phyloP scores from a whole-genome alignment of 192 early-diverging fungal species.

The Coemansia sp. region DNA sequence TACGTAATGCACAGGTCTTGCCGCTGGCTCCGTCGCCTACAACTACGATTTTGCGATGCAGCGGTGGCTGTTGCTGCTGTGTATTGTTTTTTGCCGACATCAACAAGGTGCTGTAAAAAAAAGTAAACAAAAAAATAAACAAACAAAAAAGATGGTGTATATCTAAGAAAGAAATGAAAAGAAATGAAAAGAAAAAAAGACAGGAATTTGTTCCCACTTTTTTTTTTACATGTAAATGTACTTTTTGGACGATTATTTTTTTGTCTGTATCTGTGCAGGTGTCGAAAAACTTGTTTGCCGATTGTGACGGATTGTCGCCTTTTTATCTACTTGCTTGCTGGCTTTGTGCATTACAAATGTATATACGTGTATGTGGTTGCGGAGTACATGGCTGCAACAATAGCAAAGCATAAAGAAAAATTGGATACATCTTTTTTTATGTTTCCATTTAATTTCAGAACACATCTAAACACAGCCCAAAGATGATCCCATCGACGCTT shows the following conservation, averaged over 20 bases:
- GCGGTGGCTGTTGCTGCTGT: background rate
- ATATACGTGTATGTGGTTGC: too few relatives aligned
- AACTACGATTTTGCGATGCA: slow-evolving; percentile 75
- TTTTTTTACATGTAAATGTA: background rate
- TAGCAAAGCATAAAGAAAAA: too few relatives aligned
- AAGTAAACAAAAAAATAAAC: background rate
- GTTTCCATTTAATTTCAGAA: too few relatives aligned
- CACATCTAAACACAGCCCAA: too few relatives aligned
- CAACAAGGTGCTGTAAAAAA: background rate
- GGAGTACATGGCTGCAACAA: too few relatives aligned
- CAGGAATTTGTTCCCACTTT: background rate
- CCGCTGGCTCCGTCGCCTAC: slow-evolving; percentile 94
- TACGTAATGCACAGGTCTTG: slow-evolving; percentile 87
- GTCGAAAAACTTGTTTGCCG: too few relatives aligned
- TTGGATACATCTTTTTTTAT: too few relatives aligned
- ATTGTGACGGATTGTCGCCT: too few relatives aligned
- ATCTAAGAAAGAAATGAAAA: background rate
- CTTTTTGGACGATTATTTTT: background rate
- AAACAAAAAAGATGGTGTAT: slow-evolving; percentile 1
- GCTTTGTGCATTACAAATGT: too few relatives aligned
- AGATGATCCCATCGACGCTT: too few relatives aligned
- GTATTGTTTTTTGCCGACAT: background rate
- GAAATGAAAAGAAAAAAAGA: slow-evolving; percentile 11
- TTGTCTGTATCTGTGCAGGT: background rate
- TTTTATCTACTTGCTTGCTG: too few relatives aligned